phyloP scores from a whole-genome alignment of 495 filamentous ascomycete species.

The Sporormia fimetaria region DNA sequence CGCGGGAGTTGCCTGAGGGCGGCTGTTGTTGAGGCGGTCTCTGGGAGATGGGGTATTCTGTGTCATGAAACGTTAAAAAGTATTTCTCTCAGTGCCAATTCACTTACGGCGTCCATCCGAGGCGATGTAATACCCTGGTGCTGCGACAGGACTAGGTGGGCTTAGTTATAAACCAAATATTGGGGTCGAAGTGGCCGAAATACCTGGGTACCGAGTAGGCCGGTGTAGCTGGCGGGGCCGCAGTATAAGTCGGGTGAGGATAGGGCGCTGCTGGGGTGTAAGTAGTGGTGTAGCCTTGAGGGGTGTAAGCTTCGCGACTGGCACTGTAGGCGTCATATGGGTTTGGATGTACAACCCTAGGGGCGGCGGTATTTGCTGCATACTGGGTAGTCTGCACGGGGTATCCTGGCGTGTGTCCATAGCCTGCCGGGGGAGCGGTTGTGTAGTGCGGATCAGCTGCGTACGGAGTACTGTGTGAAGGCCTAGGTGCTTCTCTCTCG shows the following conservation, averaged over 20 bases:
- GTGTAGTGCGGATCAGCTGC: conserved; percentile 8
- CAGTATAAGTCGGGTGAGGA: conserved; percentile 2
- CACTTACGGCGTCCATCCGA: conserved; percentile 25
- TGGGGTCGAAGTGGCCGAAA: conserved; percentile 22
- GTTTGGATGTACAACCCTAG: conserved; percentile 6
- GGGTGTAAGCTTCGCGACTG: conserved; percentile 1
- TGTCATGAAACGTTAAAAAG: neutral
- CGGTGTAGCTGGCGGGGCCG: neutral
- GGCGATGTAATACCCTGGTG: conserved; percentile 22
- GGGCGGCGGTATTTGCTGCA: neutral
- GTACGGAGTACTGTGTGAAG: neutral
- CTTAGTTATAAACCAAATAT: conserved; percentile 27
- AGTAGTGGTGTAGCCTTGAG: conserved; percentile 1
- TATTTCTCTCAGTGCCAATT: neutral
- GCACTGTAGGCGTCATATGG: conserved; percentile 9
- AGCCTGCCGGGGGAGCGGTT: neutral
- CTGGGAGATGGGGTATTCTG: conserved; percentile 17
- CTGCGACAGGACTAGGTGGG: conserved; percentile 10
- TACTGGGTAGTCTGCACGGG: neutral
- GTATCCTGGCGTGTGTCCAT: neutral
- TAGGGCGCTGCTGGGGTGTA: conserved; percentile 9
- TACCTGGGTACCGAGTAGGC: conserved; percentile 17
- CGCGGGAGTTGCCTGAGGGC: neutral
- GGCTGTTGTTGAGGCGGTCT: conserved; percentile 4
- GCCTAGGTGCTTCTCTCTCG: neutral